Evolutionary conservation across 495 filamentous ascomycete species (phyloP).

Genomic region (Durotheca rogersii): DNA sequence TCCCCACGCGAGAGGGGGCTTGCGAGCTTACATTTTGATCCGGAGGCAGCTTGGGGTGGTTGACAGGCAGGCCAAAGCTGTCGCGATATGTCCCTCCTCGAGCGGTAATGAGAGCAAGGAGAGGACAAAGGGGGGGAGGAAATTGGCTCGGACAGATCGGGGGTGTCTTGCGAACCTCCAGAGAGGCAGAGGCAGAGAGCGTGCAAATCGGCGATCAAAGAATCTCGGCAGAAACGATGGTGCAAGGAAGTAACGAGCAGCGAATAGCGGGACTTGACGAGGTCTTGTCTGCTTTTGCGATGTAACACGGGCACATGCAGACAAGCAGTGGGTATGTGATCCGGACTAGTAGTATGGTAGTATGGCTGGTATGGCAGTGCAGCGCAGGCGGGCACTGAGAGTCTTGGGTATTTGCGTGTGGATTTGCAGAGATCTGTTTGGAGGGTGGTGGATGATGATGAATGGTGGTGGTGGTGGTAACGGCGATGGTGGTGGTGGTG

Average conservation of each 20-base stretch:
- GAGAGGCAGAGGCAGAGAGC: not conserved
- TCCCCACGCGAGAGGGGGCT: not conserved
- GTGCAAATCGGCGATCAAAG: slow-evolving; percentile 26
- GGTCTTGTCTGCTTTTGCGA: slow-evolving; percentile 20
- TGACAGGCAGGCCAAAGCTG: slow-evolving; percentile 2
- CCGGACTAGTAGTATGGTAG: not conserved
- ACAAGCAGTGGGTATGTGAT: slow-evolving; percentile 19
- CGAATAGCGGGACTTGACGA: slow-evolving; percentile 16
- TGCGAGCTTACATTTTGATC: slow-evolving; percentile 25
- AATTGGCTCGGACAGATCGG: slow-evolving; percentile 9
- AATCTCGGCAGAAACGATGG: slow-evolving; percentile 21
- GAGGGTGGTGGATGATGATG: not conserved
- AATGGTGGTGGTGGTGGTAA: not conserved
- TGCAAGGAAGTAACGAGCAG: slow-evolving; percentile 23
- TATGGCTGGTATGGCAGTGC: slow-evolving; percentile 12
- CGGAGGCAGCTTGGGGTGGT: not conserved
- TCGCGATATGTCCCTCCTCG: slow-evolving; percentile 9
- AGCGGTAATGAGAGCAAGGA: slow-evolving; percentile 3
- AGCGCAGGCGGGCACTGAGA: not conserved
- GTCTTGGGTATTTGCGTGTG: not conserved
- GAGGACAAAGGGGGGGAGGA: slow-evolving; percentile 7
- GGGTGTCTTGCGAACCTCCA: slow-evolving; percentile 4
- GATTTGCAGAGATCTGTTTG: no score
- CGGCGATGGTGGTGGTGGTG: not conserved
- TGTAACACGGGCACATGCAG: slow-evolving; percentile 33